phyloP scores from a whole-genome alignment of 164 flowering plant species.

The Santalum album region DNA sequence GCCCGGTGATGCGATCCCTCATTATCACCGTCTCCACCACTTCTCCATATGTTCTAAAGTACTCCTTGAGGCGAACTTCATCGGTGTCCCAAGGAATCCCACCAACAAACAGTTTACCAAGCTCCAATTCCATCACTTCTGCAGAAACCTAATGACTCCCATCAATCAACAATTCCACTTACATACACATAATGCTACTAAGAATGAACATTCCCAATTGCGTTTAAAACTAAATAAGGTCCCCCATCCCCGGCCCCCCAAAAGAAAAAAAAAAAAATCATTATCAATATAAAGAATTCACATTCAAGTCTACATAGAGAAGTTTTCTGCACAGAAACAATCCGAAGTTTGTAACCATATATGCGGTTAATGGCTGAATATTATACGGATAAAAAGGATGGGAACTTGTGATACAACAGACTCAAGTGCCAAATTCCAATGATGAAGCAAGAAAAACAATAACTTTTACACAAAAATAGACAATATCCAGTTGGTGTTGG shows the following conservation, averaged over 20 bases:
- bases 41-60: conserved; percentile 68
- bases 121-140: conserved; percentile 75
- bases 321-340: not conserved
- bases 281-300: not conserved
- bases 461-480: no score
- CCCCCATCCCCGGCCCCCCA: not conserved
- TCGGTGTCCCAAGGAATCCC: conserved; percentile 91
- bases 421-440: no score
- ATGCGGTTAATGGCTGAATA: no score
- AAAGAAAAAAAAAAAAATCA: not conserved
- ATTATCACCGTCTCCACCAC: conserved; percentile 91
- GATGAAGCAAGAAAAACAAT: no score
- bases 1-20: conserved; percentile 81
- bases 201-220: not conserved
- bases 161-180: conserved; percentile 9
- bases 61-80: conserved; percentile 73
- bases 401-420: no score
- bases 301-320: not conserved
- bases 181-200: conserved; percentile 4
- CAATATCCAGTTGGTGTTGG: no score
- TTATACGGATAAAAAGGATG: no score
- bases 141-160: conserved; percentile 16
- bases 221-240: not conserved
- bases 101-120: conserved; percentile 86
- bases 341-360: not conserved